Percentiles rank a stretch among this genome's conserved stretches.
Conservation (phyloP, 2,329 filamentous ascomycete species). For the Arachnomyces sp. region DNA sequence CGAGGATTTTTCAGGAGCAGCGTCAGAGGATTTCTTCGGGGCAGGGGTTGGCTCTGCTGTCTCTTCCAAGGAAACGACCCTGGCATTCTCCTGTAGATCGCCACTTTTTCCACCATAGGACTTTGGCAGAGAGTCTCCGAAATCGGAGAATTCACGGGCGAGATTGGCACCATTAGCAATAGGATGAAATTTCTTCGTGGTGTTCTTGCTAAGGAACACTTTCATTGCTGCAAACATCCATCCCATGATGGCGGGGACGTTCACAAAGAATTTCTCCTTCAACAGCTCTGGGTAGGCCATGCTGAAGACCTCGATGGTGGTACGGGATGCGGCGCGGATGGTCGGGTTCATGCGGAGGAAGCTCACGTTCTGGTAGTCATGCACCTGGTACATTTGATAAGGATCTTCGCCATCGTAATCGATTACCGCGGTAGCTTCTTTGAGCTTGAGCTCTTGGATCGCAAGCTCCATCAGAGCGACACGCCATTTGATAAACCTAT, state of each 20-base stretch:
- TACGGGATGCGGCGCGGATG: conserved; percentile 67
- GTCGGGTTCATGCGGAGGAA: conserved; percentile 75
- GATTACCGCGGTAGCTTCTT: conserved; percentile 63
- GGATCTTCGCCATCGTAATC: conserved; percentile 59
- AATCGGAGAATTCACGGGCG: conserved; percentile 49
- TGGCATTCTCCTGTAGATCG: conserved; percentile 36
- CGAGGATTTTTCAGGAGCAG: conserved; percentile 7
- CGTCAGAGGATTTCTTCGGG: conserved; percentile 4
- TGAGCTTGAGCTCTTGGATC: conserved; percentile 64
- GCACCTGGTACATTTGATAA: conserved; percentile 86
- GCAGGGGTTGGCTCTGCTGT: conserved; percentile 9
- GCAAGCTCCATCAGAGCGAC: conserved; percentile 85
- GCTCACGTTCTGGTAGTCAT: conserved; percentile 83
- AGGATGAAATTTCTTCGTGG: conserved; percentile 71
- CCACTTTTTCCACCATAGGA: conserved; percentile 70
- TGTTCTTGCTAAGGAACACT: conserved; percentile 64
- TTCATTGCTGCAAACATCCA: conserved; percentile 74
- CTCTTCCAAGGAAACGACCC: conserved; percentile 25
- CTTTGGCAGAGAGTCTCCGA: conserved; percentile 61
- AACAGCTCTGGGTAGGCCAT: conserved; percentile 84
- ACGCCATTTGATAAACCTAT: conserved; percentile 81
- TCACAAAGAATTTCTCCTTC: conserved; percentile 90
- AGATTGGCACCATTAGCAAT: conserved; percentile 66
- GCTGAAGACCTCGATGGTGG: conserved; percentile 75
- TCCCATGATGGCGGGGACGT: conserved; percentile 84